Evolutionary conservation across 129 eudicot genomes (phyloP).

Genomic region (Pittosporum tobira): DNA sequence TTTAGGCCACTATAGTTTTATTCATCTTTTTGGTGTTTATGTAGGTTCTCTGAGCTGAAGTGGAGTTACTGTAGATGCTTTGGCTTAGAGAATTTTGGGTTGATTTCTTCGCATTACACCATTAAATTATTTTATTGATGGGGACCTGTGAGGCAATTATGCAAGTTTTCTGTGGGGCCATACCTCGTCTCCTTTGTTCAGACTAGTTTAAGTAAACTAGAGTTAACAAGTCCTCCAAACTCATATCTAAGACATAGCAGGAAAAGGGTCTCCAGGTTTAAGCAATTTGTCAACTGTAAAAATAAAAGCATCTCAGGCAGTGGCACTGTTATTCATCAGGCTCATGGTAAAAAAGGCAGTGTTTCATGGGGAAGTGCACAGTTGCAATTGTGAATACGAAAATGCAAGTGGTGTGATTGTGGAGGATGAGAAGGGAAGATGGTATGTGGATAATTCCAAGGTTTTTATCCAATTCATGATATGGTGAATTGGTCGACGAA

Average conservation of each 20-base stretch:
- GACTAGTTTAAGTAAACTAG: conserved; percentile 18
- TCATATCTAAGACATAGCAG: conserved; percentile 21
- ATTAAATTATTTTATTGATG: conserved; percentile 21
- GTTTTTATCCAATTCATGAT: conserved; percentile 24
- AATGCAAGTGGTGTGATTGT: conserved; percentile 31
- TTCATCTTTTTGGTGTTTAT: background rate
- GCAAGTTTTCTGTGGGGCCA: conserved; percentile 32
- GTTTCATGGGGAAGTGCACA: conserved; percentile 8
- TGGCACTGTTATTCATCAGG: conserved; percentile 8
- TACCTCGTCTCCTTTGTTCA: conserved; percentile 22
- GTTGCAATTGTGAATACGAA: conserved; percentile 40
- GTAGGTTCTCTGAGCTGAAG: background rate
- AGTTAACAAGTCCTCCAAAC: conserved; percentile 16
- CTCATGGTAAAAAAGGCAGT: conserved; percentile 9
- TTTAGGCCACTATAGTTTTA: no score
- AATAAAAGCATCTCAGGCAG: conserved; percentile 1
- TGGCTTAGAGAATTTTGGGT: background rate
- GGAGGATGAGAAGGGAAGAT: conserved; percentile 34
- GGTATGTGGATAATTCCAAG: conserved; percentile 36
- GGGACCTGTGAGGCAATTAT: conserved; percentile 36
- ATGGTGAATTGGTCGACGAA: conserved; percentile 19
- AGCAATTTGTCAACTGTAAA: conserved; percentile 19
- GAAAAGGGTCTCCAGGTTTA: conserved; percentile 17
- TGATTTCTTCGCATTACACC: background rate
- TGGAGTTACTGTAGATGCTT: background rate